A percentile compares a stretch with the other conserved stretches of the same genome.
Conservation (phyloP, 768 basidiomycete species). For the Porphyrellus cyaneotinctus region DNA sequence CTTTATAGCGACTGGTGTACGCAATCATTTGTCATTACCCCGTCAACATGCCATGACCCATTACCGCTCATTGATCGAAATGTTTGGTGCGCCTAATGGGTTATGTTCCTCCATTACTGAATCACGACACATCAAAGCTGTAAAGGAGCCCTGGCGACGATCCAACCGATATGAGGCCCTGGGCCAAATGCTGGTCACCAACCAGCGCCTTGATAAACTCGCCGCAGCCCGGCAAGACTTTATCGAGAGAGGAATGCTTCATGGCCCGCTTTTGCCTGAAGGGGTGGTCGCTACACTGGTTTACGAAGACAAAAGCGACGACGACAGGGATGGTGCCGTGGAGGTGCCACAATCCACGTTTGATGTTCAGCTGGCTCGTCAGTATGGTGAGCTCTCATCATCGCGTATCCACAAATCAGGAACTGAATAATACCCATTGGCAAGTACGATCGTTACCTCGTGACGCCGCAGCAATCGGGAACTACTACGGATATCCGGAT, state of each 20-base stretch:
- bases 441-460: background rate
- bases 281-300: background rate
- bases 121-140: background rate
- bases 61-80: conserved; percentile 11
- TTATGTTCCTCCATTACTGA: background rate
- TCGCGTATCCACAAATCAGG: background rate
- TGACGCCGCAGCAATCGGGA: background rate
- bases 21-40: conserved; percentile 22
- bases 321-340: background rate
- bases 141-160: background rate
- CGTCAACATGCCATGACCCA: conserved; percentile 33
- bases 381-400: background rate
- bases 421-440: background rate
- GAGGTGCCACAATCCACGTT: background rate
- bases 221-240: background rate
- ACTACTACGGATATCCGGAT: background rate
- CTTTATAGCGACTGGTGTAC: background rate
- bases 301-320: background rate
- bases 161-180: background rate
- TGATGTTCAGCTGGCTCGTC: background rate
- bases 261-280: background rate
- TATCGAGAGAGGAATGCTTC: background rate
- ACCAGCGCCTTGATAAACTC: background rate
- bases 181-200: background rate
- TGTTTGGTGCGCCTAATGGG: background rate